Conservation (phyloP, 768 basidiomycete species). For the Leccinum rimulosum region DNA sequence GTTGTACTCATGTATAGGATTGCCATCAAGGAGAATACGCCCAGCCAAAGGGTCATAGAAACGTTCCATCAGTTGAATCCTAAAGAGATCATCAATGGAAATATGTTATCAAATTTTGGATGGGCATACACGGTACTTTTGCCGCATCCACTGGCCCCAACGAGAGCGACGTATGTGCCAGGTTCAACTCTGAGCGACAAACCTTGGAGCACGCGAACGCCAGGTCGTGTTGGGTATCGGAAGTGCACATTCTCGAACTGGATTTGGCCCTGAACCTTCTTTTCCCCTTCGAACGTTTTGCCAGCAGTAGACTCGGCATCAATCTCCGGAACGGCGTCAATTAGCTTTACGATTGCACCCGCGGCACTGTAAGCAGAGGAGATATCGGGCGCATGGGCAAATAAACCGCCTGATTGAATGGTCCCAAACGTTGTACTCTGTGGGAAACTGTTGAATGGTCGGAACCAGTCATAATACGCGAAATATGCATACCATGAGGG, state of each 20-base stretch:
- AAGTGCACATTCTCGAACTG: slow-evolving; percentile 81
- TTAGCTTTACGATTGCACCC: slow-evolving; percentile 67
- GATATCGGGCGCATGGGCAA: slow-evolving; percentile 84
- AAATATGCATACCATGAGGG: slow-evolving; percentile 61
- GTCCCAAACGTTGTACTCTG: slow-evolving; percentile 75
- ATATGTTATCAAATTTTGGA: neutral
- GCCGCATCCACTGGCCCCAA: slow-evolving; percentile 79
- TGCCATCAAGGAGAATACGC: slow-evolving; percentile 68
- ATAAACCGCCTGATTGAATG: slow-evolving; percentile 85
- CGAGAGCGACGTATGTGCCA: slow-evolving; percentile 78
- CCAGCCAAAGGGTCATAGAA: slow-evolving; percentile 83
- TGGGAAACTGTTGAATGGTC: neutral
- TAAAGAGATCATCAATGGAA: slow-evolving; percentile 22
- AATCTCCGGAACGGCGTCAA: slow-evolving; percentile 75
- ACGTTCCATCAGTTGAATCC: slow-evolving; percentile 79
- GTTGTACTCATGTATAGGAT: slow-evolving; percentile 73
- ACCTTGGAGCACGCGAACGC: slow-evolving; percentile 83
- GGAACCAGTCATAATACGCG: neutral
- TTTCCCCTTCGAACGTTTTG: slow-evolving; percentile 41
- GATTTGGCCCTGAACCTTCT: slow-evolving; percentile 57
- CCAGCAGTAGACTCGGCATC: slow-evolving; percentile 75
- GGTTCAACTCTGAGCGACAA: slow-evolving; percentile 70
- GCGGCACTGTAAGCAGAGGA: slow-evolving; percentile 81
- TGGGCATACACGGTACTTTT: slow-evolving; percentile 72
- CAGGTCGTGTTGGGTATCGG: slow-evolving; percentile 86